phyloP scores from a whole-genome alignment of 768 basidiomycete species.

The Lactifluus echinatus region DNA sequence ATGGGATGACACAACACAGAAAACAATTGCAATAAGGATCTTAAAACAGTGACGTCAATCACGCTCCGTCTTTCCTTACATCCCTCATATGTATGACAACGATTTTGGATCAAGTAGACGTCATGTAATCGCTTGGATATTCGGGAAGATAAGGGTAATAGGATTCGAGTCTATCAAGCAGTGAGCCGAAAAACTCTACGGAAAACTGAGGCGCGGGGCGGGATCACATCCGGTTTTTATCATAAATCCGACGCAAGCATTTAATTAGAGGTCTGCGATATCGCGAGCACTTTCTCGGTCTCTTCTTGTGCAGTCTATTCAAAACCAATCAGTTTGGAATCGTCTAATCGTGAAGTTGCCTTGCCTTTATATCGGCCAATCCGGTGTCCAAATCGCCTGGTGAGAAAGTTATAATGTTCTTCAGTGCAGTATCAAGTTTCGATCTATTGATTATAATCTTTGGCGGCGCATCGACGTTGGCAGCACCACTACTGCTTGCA shows the following conservation, averaged over 20 bases:
- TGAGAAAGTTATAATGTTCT: not conserved
- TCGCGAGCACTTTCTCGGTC: not conserved
- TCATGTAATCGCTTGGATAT: not conserved
- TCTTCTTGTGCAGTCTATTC: not conserved
- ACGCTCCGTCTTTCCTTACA: too few species aligned
- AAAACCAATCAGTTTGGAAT: not conserved
- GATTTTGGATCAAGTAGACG: not conserved
- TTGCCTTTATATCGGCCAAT: slow-evolving; percentile 5
- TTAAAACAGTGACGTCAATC: not conserved
- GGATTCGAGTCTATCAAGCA: not conserved
- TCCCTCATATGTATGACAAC: not conserved
- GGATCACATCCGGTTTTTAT: not conserved
- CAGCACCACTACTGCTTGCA: too few species aligned
- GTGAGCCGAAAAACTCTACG: not conserved
- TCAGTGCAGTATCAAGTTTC: slow-evolving; percentile 12
- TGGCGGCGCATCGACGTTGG: not conserved
- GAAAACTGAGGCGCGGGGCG: not conserved
- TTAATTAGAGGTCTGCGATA: not conserved
- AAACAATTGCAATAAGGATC: not conserved
- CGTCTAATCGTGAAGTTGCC: not conserved
- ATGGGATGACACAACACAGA: too few species aligned
- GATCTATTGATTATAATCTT: not conserved
- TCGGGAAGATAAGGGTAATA: not conserved
- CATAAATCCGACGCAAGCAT: not conserved
- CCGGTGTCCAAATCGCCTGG: not conserved